Evolutionary conservation across 371 early-diverging fungal genomes (phyloP).

Genomic region (Mortierella sp.): DNA sequence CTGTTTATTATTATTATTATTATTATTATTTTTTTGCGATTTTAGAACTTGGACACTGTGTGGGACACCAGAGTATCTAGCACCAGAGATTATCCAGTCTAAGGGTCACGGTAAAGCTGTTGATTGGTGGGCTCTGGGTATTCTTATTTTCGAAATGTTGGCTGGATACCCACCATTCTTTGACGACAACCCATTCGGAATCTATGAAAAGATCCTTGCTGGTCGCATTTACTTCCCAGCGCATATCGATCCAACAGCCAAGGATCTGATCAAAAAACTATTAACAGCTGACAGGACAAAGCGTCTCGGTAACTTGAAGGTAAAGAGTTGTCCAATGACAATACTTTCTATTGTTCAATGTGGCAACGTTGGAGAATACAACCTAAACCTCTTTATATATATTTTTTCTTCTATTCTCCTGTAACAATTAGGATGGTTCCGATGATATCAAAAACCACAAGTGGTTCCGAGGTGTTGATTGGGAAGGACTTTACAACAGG

Average conservation of each 20-base stretch:
- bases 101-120: slow-evolving; percentile 97
- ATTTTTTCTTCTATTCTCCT: not conserved
- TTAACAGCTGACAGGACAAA: slow-evolving; percentile 91
- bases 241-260: slow-evolving; percentile 90
- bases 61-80: slow-evolving; percentile 98
- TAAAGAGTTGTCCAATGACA: slow-evolving; percentile 12
- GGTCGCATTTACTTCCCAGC: slow-evolving; percentile 92
- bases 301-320: slow-evolving; percentile 93
- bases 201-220: slow-evolving; percentile 95
- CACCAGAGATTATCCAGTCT: slow-evolving; percentile 98
- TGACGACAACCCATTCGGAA: slow-evolving; percentile 92
- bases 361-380: not conserved
- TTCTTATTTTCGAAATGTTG: slow-evolving; percentile 97
- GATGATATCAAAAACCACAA: slow-evolving; percentile 88
- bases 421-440: slow-evolving; percentile 67
- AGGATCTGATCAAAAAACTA: slow-evolving; percentile 93
- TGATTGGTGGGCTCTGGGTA: slow-evolving; percentile 99
- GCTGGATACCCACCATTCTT: slow-evolving; percentile 97
- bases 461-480: slow-evolving; percentile 91
- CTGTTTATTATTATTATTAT: slow-evolving; percentile 19
- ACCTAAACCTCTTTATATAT: not conserved
- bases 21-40: not conserved
- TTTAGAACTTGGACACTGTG: slow-evolving; percentile 91
- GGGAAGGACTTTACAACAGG: slow-evolving; percentile 80
- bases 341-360: no score